These are phyloP conservation scores for Fistulifera pelliculosa DNA, from an alignment of 108 stramenopile genomes.

Conservation along the genomic window DNA sequence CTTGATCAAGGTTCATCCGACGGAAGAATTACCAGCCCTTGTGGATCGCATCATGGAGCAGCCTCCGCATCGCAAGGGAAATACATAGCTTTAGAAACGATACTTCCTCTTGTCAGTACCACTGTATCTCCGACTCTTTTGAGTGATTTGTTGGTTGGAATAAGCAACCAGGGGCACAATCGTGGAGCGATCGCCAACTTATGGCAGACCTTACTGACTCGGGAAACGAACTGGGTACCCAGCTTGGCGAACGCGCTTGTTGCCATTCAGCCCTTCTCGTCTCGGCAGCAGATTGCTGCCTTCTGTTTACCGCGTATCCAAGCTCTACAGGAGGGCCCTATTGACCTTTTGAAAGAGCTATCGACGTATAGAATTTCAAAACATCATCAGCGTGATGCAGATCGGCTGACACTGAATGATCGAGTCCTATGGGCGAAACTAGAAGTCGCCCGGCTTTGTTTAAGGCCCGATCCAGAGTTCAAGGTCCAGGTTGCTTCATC, in stretches of 20 bases:
- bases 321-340: slow-evolving; percentile 12
- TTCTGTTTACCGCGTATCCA: slow-evolving; percentile 40
- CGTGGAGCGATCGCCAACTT: slow-evolving; percentile 47
- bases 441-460: slow-evolving; percentile 38
- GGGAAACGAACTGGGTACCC: slow-evolving; percentile 27
- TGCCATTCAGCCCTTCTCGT: slow-evolving; percentile 5
- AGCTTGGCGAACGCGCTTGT: slow-evolving; percentile 30
- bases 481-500: neutral
- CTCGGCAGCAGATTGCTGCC: slow-evolving; percentile 38
- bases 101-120: slow-evolving; percentile 30
- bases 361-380: no score
- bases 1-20: slow-evolving; percentile 22
- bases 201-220: slow-evolving; percentile 34
- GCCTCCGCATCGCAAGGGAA: slow-evolving; percentile 46
- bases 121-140: slow-evolving; percentile 3
- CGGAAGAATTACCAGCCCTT: slow-evolving; percentile 14
- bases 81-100: slow-evolving; percentile 48
- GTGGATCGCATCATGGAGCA: slow-evolving; percentile 29
- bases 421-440: slow-evolving; percentile 42
- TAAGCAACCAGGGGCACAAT: slow-evolving; percentile 35
- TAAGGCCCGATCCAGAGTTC: neutral
- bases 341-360: neutral
- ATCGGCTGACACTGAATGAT: slow-evolving; percentile 11
- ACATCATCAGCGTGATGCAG: neutral
- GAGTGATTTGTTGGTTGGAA: slow-evolving; percentile 36